Evolutionary conservation across 257 asterid genomes (phyloP), one percentile per base, ranked within the genome.

Genomic region (Gynochthodes officinalis): DNA sequence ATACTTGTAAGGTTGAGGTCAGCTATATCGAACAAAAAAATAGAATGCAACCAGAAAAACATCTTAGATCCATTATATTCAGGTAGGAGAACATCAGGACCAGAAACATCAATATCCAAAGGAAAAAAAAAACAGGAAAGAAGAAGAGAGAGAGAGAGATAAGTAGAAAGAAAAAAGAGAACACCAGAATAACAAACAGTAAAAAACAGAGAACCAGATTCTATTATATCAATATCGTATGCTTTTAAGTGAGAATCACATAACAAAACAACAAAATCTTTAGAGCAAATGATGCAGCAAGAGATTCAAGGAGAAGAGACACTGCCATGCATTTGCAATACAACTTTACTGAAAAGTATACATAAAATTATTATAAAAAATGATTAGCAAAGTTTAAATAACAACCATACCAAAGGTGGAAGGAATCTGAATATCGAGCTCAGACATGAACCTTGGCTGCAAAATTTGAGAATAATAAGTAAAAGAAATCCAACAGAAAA

Each of bases 361-460:
- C 35, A 71, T 27, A 46, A 21, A 25, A 27, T 23, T 48, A 35
- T 50, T 70, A 1, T 13, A 32, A 0, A 35, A 13, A 55, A 37
- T 7, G 32, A 39, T n/a, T 4, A 32, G 12, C 44, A 30, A 39
- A 3, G 12, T 35, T 19, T 27, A 37, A 28, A 23, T 21, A 15
- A 28, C 30, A 42, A 43, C 61, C 89, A 82, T 77, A 90, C 96
- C 95, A 70, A 84, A 90, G 85, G 96, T 66, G 72, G 81, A 74
- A 55, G 95, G 93, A 78, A 77, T 75, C 81, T 83, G 92, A 80
- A 82, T 64, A 76, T 87, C 95, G 85, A 88, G 79, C 80, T 88
- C 95, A 86, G 96, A 90, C 96, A 90, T 90, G 93, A 90, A 90
- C 77, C 71, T 82, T 70, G 81, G 83, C 84, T 82, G 90, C 75